These are phyloP conservation scores for Backusella sp. DNA, from an alignment of 192 early-diverging fungal species.

Conservation along the genomic window DNA sequence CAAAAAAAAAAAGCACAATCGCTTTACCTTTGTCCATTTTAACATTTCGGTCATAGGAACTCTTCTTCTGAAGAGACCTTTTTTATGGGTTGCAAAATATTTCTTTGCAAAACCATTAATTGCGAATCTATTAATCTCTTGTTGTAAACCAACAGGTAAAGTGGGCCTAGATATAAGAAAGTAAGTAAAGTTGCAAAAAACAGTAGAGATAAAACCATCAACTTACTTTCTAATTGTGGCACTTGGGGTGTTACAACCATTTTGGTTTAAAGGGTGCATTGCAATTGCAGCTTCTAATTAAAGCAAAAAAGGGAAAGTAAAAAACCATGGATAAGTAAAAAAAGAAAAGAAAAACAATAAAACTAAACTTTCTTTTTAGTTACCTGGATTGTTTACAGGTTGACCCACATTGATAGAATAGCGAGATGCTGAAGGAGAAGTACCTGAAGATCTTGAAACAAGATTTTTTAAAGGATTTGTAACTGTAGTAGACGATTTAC, in stretches of 20 bases:
- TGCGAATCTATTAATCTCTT: conserved; percentile 72
- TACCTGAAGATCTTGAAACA: conserved; percentile 9
- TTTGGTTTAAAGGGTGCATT: conserved; percentile 49
- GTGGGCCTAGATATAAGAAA: conserved; percentile 2
- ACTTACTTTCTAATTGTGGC: conserved; percentile 1
- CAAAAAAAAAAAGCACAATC: background rate
- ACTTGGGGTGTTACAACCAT: conserved; percentile 9
- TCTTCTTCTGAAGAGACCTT: conserved; percentile 77
- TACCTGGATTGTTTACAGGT: conserved; percentile 50
- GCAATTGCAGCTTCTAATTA: conserved; percentile 49
- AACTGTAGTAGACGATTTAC: conserved; percentile 12
- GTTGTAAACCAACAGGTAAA: conserved; percentile 56
- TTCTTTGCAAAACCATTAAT: conserved; percentile 87
- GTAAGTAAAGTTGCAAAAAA: background rate
- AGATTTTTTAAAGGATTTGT: conserved; percentile 15
- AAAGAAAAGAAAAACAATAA: conserved; percentile 17
- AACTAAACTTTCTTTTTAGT: background rate
- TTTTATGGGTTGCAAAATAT: conserved; percentile 86
- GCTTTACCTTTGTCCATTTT: conserved; percentile 64
- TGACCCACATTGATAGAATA: conserved; percentile 35
- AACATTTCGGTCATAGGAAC: conserved; percentile 91
- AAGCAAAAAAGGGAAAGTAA: background rate
- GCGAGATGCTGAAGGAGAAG: conserved; percentile 12
- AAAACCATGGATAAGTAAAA: background rate
- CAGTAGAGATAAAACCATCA: background rate